These are phyloP conservation scores for Nicotiana sylvestris DNA, from an alignment of 257 asterid species.

Conservation along the genomic window DNA sequence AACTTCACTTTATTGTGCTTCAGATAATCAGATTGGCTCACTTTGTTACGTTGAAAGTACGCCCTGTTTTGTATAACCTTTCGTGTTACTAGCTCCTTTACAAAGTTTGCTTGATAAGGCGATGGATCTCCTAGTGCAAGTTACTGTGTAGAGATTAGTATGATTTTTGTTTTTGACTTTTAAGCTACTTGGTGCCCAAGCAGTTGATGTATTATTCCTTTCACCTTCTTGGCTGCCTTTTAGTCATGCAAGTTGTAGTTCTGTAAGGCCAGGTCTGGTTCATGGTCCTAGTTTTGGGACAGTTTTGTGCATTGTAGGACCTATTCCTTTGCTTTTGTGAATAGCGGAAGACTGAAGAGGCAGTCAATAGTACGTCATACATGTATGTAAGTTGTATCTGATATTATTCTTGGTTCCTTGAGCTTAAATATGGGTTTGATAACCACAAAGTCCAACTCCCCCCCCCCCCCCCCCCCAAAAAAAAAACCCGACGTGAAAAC, in stretches of 20 bases:
- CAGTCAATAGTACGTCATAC: conserved; percentile 9
- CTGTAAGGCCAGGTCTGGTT: conserved; percentile 16
- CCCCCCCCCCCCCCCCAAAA: background rate
- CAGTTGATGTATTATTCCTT: conserved; percentile 6
- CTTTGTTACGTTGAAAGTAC: background rate
- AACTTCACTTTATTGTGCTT: conserved; percentile 8
- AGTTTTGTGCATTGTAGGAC: conserved; percentile 14
- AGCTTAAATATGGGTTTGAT: background rate
- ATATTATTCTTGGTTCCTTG: background rate
- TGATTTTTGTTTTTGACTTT: background rate
- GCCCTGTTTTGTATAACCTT: background rate
- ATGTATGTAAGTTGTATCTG: background rate
- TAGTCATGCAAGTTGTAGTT: background rate
- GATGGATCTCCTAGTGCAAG: conserved; percentile 9
- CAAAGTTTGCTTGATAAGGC: background rate
- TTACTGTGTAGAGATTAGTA: conserved; percentile 1
- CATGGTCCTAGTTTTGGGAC: conserved; percentile 11
- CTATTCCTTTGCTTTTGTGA: conserved; percentile 8
- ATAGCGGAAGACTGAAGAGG: conserved; percentile 6
- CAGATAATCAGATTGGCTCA: conserved; percentile 3
- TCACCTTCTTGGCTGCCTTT: conserved; percentile 13
- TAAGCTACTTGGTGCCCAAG: background rate
- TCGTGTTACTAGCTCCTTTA: conserved; percentile 1
- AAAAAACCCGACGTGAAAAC: background rate
- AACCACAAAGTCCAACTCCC: background rate